Percentiles rank a stretch among this genome's conserved stretches.
Evolutionary conservation across 2,329 filamentous ascomycete species (phyloP).

Genomic region (Microsporum ferrugineum): DNA sequence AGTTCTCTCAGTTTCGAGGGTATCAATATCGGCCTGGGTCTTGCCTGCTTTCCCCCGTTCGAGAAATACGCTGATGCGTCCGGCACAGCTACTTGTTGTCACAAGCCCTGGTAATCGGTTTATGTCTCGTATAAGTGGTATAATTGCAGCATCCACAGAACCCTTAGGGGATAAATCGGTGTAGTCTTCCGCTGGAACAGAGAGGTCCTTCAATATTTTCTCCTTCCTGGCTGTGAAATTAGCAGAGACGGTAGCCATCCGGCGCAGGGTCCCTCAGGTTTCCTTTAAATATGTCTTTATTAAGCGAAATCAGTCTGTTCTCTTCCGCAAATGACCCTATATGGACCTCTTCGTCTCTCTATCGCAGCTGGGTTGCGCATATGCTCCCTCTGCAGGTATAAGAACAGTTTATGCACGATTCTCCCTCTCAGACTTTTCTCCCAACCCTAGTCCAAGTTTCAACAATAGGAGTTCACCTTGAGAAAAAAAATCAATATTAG

Average conservation of each 20-base stretch:
- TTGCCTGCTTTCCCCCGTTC: conserved; percentile 49
- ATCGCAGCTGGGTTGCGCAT: not conserved
- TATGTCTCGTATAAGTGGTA: conserved; percentile 64
- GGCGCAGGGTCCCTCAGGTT: not conserved
- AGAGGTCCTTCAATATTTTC: conserved; percentile 60
- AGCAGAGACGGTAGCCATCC: conserved; percentile 1
- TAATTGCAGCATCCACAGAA: conserved; percentile 67
- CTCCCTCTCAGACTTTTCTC: not conserved
- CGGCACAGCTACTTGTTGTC: conserved; percentile 88
- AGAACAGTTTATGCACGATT: not conserved
- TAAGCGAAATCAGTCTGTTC: not conserved
- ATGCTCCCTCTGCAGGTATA: not conserved
- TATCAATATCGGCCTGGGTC: conserved; percentile 1
- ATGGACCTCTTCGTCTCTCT: not conserved
- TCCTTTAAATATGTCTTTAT: not conserved
- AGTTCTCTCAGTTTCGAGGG: conserved; percentile 10
- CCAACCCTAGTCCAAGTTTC: not conserved
- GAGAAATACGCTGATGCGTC: conserved; percentile 74
- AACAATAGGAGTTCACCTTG: not conserved
- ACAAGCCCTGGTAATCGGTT: conserved; percentile 65
- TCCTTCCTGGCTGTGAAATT: conserved; percentile 53
- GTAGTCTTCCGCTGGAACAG: conserved; percentile 58
- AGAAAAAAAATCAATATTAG: not conserved
- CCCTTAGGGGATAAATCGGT: conserved; percentile 82
- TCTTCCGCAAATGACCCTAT: not conserved